Base-by-base conservation (phyloP, 208 protist species). In the Phytomonas francai region DNA sequence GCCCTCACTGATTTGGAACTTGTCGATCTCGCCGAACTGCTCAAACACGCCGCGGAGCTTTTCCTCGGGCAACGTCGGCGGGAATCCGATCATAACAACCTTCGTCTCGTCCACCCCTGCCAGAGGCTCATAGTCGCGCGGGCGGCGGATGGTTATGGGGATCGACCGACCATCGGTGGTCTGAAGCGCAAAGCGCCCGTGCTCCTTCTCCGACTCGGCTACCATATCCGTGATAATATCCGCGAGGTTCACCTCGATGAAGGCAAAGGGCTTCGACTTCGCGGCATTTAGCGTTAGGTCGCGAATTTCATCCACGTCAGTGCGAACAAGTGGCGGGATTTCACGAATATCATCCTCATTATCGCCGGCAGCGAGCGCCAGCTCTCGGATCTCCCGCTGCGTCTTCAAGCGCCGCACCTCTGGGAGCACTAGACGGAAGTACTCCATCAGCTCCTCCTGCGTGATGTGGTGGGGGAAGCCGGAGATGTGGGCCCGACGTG, bases 171-270 rank as follows among this genome's bases (percentile, higher is more conserved):
- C 82, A 31, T 88, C 83, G 34, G 63, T 58, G 58, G 65, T 73
- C 65, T 70, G 71, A 12, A 16, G 73, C 69, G 68, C 71, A 66
- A 93, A 92, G n/a, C 74, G 74, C 67, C 91, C 87, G 0, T 73
- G 83, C 28, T 89, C 76, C 19, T 77, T 73, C 69, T 93, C 80
- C 2, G 68, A 60, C 7, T 65, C 65, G 12, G 74, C 83, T 54
- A 82, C 66, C 59, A 95, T 71, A 71, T 91, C 87, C 33, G 87
- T 87, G 34, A 93, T 76, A 61, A 95, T 79, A 72, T 95, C 90
- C 7, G 83, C 85, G 29, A 88, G 65, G n/a, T 70, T 84, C 34
- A 92, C 63, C 73, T 95, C 86, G 25, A 95, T 79, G 70, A 95
- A 95, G 29, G 78, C 86, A 78, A 91, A 95, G n/a, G 80, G 70